Conservation (phyloP, 2,329 filamentous ascomycete species). For the Incumbomyces lentus region DNA sequence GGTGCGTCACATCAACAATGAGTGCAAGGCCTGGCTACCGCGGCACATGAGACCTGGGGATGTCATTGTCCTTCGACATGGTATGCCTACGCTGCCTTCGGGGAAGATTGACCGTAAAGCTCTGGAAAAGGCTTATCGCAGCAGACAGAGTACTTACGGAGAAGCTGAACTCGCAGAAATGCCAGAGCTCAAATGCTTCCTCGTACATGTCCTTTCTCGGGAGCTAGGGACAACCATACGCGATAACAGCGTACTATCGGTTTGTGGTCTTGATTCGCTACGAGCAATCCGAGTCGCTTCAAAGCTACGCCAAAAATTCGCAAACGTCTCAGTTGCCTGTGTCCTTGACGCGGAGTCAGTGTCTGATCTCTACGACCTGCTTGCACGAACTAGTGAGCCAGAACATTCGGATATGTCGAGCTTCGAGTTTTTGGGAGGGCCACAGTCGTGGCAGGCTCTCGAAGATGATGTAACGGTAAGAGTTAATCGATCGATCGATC, state of each 20-base stretch:
- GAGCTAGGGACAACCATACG: slow-evolving; percentile 32
- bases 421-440: no score
- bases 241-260: slow-evolving; percentile 36
- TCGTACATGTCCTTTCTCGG: slow-evolving; percentile 34
- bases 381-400: slow-evolving; percentile 2
- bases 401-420: not conserved
- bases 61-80: slow-evolving; percentile 46
- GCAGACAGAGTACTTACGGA: slow-evolving; percentile 9
- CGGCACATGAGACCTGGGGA: slow-evolving; percentile 74
- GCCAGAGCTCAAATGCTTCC: slow-evolving; percentile 17
- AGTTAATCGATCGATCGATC: slow-evolving; percentile 5
- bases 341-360: slow-evolving; percentile 50
- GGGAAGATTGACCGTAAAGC: slow-evolving; percentile 69
- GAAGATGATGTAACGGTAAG: not conserved
- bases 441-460: no score
- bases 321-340: slow-evolving; percentile 47
- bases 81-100: slow-evolving; percentile 66
- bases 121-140: slow-evolving; percentile 47
- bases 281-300: slow-evolving; percentile 55
- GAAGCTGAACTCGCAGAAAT: slow-evolving; percentile 6
- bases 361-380: slow-evolving; percentile 11
- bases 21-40: slow-evolving; percentile 66
- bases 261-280: slow-evolving; percentile 57
- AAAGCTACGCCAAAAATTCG: slow-evolving; percentile 47
- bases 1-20: slow-evolving; percentile 41